Percentiles rank a stretch among this genome's conserved stretches.
Evolutionary conservation across 441 rosid species (phyloP).

Genomic region (Jatropha multifida): DNA sequence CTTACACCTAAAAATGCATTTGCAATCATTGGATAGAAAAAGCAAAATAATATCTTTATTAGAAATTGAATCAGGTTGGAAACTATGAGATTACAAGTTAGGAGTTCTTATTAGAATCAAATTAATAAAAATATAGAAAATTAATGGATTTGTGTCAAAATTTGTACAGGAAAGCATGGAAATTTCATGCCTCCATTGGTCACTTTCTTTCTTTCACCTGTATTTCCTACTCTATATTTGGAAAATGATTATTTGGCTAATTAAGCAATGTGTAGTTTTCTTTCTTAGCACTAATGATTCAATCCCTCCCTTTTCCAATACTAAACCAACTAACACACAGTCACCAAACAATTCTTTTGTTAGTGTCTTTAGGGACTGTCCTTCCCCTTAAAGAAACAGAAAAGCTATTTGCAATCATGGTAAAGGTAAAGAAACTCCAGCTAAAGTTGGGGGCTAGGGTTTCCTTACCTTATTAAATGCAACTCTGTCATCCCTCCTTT

Average conservation of each 20-base stretch:
- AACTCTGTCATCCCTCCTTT: constrained; percentile 8
- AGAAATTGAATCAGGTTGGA: no score
- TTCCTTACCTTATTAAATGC: constrained; percentile 4
- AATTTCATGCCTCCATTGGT: neutral
- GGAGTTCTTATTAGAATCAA: no score
- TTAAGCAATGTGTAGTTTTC: constrained; percentile 9
- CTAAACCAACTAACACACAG: constrained; percentile 51
- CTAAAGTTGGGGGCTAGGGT: constrained; percentile 26
- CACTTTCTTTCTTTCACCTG: neutral
- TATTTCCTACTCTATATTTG: neutral
- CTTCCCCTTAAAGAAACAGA: constrained; percentile 57
- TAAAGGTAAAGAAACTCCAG: constrained; percentile 16
- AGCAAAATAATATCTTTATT: no score
- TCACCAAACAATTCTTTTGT: constrained; percentile 34
- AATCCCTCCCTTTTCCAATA: constrained; percentile 42
- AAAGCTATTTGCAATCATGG: constrained; percentile 36
- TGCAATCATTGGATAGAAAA: neutral
- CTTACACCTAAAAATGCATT: no score
- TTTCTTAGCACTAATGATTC: constrained; percentile 28
- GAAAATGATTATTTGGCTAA: neutral
- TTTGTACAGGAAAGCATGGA: neutral
- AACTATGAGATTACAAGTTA: no score
- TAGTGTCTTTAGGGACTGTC: constrained; percentile 22
- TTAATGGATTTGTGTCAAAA: neutral
- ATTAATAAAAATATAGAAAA: neutral